Conservation (phyloP, 2,329 filamentous ascomycete species). For the Calonectria honghensis region DNA sequence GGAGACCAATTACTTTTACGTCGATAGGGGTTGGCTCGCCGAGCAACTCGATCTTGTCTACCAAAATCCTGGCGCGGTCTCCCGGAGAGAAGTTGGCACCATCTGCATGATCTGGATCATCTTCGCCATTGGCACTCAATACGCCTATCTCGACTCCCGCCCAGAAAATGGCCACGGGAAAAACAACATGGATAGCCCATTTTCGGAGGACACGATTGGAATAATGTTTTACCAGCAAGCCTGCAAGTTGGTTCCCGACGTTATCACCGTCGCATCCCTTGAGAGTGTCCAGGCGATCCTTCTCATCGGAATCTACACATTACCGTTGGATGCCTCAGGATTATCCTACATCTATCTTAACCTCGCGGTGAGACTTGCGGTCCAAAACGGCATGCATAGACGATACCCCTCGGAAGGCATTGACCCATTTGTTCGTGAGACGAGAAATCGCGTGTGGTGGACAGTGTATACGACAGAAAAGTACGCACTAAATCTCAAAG, state of each 20-base stretch:
- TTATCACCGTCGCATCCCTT: slow-evolving; percentile 73
- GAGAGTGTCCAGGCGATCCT: slow-evolving; percentile 76
- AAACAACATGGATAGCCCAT: slow-evolving; percentile 50
- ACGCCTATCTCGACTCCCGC: slow-evolving; percentile 67
- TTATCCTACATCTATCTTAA: slow-evolving; percentile 75
- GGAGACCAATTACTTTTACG: slow-evolving; percentile 69
- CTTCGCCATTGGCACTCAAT: slow-evolving; percentile 71
- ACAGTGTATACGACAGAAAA: slow-evolving; percentile 74
- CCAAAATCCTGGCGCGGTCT: slow-evolving; percentile 60
- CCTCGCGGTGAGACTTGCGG: slow-evolving; percentile 73
- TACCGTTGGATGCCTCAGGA: slow-evolving; percentile 74
- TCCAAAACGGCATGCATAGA: slow-evolving; percentile 77
- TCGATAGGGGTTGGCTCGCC: slow-evolving; percentile 66
- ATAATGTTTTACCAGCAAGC: slow-evolving; percentile 75
- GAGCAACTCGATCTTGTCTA: slow-evolving; percentile 65
- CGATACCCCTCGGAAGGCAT: slow-evolving; percentile 68
- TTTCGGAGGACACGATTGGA: slow-evolving; percentile 72
- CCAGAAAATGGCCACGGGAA: slow-evolving; percentile 49
- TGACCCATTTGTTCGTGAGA: slow-evolving; percentile 69
- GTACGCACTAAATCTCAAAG: slow-evolving; percentile 56
- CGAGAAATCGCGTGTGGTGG: slow-evolving; percentile 75
- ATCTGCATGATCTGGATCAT: slow-evolving; percentile 68
- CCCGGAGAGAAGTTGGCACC: slow-evolving; percentile 63
- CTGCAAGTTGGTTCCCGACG: slow-evolving; percentile 72
- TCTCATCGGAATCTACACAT: slow-evolving; percentile 72